Base-by-base conservation (phyloP, 2,329 filamentous ascomycete genomes). In the Zymoseptoria brevis region DNA sequence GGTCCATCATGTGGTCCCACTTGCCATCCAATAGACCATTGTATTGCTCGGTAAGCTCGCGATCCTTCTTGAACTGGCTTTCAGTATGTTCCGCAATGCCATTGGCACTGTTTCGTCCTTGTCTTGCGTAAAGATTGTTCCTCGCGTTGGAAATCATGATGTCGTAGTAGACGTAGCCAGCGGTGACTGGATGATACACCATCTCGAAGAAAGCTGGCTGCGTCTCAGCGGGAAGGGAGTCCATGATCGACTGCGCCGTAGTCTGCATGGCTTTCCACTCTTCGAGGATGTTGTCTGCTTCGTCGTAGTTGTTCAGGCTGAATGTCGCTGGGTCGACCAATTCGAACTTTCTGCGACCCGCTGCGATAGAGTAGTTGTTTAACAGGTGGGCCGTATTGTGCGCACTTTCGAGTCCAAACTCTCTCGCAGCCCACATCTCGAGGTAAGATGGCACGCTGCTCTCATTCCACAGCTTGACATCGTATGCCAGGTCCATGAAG, bases 401-500 rank as follows among this genome's bases (percentile, higher is more conserved):
- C 0, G 80, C 78, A 26, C 80, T 69, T 13, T 77, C 72, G 0
- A 73, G 54, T 1, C 78, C 81, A 62, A 87, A 87, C 64, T 84
- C 83, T 4, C 83, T 79, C 6, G 76, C 71, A 1, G 82, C 81
- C 79, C 83, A 86, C 2, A 76, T 74, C 19, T 76, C 69, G 13
- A 85, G 76, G 82, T 85, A 88, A 2, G 76, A 74, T 1, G 75
- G 74, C 0, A 82, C 80, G 56, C 80, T 83, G 53, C 82, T 77
- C 55, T 80, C 77, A n/a, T 78, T 76, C 78, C 82, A 87, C 1
- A 74, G 69, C 19, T 80, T 73, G 21, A 82, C 80, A 66, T 88
- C 82, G 68, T 88, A 89, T 1, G 84, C 86, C 61, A 88, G 77
- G 63, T 87, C 85, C 62, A 88, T 75, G 74, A 85, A 87, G 71